These are phyloP conservation scores for Beauveria sp. DNA, from an alignment of 2,329 filamentous ascomycete species.

Conservation along the genomic window DNA sequence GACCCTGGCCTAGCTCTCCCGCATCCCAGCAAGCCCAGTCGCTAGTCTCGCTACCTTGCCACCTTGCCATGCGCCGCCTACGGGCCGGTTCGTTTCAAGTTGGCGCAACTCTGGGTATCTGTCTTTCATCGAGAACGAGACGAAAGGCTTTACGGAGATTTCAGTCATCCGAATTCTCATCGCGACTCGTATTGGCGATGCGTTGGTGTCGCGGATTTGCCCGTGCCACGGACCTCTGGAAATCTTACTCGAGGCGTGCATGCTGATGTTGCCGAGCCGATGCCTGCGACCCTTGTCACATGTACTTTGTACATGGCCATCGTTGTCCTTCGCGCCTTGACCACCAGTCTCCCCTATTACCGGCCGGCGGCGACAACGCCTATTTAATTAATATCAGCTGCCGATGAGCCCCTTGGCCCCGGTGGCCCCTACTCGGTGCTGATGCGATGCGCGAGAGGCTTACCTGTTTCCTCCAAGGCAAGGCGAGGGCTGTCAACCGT, in stretches of 20 bases:
- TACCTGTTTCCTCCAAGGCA: background rate
- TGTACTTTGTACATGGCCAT: background rate
- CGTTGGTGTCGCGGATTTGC: no score
- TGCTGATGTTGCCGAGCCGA: background rate
- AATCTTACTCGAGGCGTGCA: background rate
- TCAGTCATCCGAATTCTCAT: background rate
- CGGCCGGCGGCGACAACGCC: background rate
- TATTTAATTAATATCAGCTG: background rate
- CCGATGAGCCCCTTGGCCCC: background rate
- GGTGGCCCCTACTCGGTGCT: background rate
- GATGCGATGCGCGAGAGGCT: background rate
- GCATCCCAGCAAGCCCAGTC: constrained; percentile 1
- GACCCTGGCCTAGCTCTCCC: background rate
- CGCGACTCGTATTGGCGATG: no score
- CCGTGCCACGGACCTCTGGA: no score
- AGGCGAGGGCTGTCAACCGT: no score
- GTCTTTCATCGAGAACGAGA: background rate
- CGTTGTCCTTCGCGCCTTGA: background rate
- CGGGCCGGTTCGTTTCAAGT: constrained; percentile 10
- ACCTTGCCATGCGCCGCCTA: background rate
- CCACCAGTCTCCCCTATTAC: background rate
- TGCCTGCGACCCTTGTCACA: background rate
- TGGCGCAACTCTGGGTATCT: background rate
- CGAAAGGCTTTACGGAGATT: background rate
- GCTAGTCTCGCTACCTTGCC: constrained; percentile 5